A percentile compares a stretch with the other conserved stretches of the same genome.
These are phyloP conservation scores for Hanseniaspora occidentalis DNA, from an alignment of 805 yeast species.

Conservation along the genomic window DNA sequence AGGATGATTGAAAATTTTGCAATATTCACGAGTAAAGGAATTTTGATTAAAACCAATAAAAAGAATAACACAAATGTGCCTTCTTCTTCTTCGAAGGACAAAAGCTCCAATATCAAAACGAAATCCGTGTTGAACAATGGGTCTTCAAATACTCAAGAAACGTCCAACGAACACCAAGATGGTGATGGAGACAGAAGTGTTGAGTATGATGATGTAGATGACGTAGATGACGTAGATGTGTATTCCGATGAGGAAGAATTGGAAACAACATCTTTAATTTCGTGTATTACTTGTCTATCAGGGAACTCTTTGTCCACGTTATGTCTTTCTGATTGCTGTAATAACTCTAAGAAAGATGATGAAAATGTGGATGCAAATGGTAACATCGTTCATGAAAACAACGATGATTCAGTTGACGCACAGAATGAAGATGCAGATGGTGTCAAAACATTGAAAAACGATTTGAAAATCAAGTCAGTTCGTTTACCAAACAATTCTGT, in stretches of 20 bases:
- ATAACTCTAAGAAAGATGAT: background rate
- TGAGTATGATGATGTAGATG: conserved; percentile 4
- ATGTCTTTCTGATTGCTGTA: conserved; percentile 4
- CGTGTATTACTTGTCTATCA: conserved; percentile 26
- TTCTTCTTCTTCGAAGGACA: background rate
- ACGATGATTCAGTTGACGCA: conserved; percentile 7
- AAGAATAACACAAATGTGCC: background rate
- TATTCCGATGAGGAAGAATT: conserved; percentile 2
- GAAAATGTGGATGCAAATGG: background rate
- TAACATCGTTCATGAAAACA: conserved; percentile 4
- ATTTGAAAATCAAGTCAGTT: conserved; percentile 12
- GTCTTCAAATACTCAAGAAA: too few species aligned
- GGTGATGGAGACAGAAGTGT: background rate
- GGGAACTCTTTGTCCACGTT: conserved; percentile 5
- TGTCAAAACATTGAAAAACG: background rate
- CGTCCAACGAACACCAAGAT: too few species aligned
- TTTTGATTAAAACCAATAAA: background rate
- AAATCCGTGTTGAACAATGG: too few species aligned
- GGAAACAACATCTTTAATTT: conserved; percentile 23
- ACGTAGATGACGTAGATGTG: conserved; percentile 2
- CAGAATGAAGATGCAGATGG: conserved; percentile 6
- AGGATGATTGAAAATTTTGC: background rate
- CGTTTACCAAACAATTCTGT: conserved; percentile 22
- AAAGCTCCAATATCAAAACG: background rate
- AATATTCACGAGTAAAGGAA: background rate